Evolutionary conservation across 306 rosid species (phyloP).

Genomic region (Pyrus bretschneideri): DNA sequence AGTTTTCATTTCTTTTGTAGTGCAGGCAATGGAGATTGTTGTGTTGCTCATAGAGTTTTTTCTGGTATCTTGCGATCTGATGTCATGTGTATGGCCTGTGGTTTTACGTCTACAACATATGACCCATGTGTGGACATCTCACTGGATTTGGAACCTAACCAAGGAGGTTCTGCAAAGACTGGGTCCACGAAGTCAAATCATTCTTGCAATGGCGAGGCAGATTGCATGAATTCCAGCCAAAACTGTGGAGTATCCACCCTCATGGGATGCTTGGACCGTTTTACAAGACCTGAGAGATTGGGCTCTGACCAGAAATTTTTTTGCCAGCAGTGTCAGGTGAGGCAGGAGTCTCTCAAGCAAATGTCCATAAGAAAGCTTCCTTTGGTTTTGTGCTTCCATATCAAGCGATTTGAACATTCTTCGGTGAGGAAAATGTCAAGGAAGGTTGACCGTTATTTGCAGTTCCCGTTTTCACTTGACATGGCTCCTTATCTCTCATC

Average conservation of each 20-base stretch:
- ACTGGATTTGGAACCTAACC: slow-evolving; percentile 76
- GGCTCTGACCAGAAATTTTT: slow-evolving; percentile 92
- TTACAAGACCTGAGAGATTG: slow-evolving; percentile 83
- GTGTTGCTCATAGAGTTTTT: slow-evolving; percentile 87
- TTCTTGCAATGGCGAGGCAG: slow-evolving; percentile 64
- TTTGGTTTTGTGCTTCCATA: slow-evolving; percentile 81
- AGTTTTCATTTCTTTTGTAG: slow-evolving; percentile 22
- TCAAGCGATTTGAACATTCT: slow-evolving; percentile 93
- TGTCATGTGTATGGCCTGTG: slow-evolving; percentile 93
- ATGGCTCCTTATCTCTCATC: slow-evolving; percentile 89
- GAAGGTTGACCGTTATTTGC: slow-evolving; percentile 81
- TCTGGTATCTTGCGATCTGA: slow-evolving; percentile 91
- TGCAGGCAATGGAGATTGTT: slow-evolving; percentile 89
- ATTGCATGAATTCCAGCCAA: slow-evolving; percentile 41
- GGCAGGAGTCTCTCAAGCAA: slow-evolving; percentile 89
- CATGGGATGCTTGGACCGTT: slow-evolving; percentile 80
- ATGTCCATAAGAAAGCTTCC: slow-evolving; percentile 95
- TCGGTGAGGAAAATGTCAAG: slow-evolving; percentile 74
- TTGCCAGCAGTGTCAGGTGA: slow-evolving; percentile 85
- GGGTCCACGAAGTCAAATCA: slow-evolving; percentile 41
- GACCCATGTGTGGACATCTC: slow-evolving; percentile 93
- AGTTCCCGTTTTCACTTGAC: slow-evolving; percentile 81
- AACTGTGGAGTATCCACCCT: slow-evolving; percentile 57
- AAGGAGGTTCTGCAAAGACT: slow-evolving; percentile 51
- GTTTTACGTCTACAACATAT: slow-evolving; percentile 92